Evolutionary conservation across 2,329 filamentous ascomycete species (phyloP), one percentile per base, ranked within the genome.

Genomic region (Stemphylium lycopersici): DNA sequence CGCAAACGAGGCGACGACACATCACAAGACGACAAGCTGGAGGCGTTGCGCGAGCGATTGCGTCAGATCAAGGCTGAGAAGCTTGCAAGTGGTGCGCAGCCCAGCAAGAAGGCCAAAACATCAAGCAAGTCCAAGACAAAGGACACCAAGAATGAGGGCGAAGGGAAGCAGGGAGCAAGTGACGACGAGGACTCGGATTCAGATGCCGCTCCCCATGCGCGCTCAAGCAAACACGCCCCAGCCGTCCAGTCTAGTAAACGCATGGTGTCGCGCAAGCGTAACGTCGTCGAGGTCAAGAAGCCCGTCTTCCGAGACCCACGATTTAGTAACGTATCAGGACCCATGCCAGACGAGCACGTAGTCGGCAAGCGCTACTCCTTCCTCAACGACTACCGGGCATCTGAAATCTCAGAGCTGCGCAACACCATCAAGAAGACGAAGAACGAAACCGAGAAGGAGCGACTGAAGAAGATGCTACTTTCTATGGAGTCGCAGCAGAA

Each of bases 221-320:
- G 88, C 20, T 77, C 86, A 11, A 93, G 86, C 73, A 99, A 99
- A 77, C 92, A 98, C 77, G 95, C 95, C 0, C 95, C 95, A 0
- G 86, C 87, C 38, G 87, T 95, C 55, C 85, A 91, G 71, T 87
- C 91, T 2, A 91, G 89, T 73, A 96, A 93, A 77, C 85, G 86
- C 43, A 89, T 90, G 45, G 95, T 99, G 20, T 88, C 89, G 2
- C 89, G 95, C 51, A 88, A 85, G 68, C 90, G 93, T 46, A 87
- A 88, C 52, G 87, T 95, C 15, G 80, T 96, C 47, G 81, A 73
- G 6, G 77, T 81, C 12, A 81, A 83, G 52, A 90, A 90, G 70
- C 78, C 82, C 1, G 64, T 63, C 34, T 75, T 80, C 37, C 88
- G 93, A 49, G 95, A 99, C 75, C 95, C 95, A 15, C 89, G 95